Conservation (phyloP, 2,329 filamentous ascomycete species). For the Dothidotthia symphoricarpi region DNA sequence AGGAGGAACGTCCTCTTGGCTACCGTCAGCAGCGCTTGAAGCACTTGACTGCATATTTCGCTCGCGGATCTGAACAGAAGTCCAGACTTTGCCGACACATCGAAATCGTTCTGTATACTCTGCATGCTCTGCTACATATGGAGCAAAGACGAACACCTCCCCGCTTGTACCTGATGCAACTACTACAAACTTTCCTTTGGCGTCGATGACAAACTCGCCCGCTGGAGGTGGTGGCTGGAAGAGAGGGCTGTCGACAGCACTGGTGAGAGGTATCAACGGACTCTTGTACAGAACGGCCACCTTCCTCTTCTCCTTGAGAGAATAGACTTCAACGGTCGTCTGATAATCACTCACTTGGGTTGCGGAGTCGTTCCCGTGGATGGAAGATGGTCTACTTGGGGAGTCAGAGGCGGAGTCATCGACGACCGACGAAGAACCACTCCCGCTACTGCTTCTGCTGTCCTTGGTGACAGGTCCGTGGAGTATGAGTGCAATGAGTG, state of each 20-base stretch:
- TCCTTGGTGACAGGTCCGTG: conserved; percentile 69
- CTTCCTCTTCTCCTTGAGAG: conserved; percentile 69
- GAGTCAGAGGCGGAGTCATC: conserved; percentile 40
- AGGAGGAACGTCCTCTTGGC: conserved; percentile 31
- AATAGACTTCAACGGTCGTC: conserved; percentile 87
- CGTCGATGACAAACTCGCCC: conserved; percentile 71
- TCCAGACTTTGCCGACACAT: conserved; percentile 91
- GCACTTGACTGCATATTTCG: conserved; percentile 33
- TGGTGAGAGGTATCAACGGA: conserved; percentile 60
- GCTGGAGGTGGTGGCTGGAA: conserved; percentile 68
- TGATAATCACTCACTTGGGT: conserved; percentile 65
- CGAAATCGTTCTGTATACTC: conserved; percentile 47
- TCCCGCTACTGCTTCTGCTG: conserved; percentile 39
- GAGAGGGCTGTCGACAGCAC: conserved; percentile 58
- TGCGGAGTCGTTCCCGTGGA: conserved; percentile 24
- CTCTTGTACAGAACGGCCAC: conserved; percentile 73
- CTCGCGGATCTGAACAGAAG: conserved; percentile 64
- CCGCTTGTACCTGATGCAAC: conserved; percentile 80
- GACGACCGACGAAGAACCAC: conserved; percentile 37
- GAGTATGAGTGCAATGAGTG: conserved; percentile 74
- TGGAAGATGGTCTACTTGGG: conserved; percentile 37
- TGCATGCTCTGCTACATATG: conserved; percentile 28
- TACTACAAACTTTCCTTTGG: conserved; percentile 68
- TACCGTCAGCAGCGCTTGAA: conserved; percentile 39
- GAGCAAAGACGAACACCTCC: conserved; percentile 74